Evolutionary conservation across 805 yeast genomes (phyloP).

Genomic region (Kodamaea jinghongensis): DNA sequence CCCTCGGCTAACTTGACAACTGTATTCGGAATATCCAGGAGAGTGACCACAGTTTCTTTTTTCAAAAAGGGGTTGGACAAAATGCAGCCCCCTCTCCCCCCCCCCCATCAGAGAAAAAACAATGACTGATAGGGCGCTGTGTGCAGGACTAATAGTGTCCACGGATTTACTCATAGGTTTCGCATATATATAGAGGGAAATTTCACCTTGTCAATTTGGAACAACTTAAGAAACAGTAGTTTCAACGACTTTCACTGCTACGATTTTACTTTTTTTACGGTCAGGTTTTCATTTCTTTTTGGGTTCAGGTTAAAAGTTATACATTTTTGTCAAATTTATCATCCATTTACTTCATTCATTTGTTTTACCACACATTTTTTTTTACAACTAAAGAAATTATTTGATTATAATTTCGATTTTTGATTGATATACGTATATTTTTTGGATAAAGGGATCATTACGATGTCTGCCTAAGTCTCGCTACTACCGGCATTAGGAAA

Average conservation of each 20-base stretch:
- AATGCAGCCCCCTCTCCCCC: background rate
- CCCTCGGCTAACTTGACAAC: too few relatives aligned
- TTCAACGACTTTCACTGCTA: background rate
- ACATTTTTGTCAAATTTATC: background rate
- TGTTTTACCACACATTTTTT: slow-evolving; percentile 1
- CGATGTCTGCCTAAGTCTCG: slow-evolving; percentile 1
- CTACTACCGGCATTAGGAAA: background rate
- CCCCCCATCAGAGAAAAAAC: slow-evolving; percentile 1
- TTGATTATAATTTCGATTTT: too few relatives aligned
- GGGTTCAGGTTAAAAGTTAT: background rate
- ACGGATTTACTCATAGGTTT: slow-evolving; percentile 4
- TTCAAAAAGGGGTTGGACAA: slow-evolving; percentile 4
- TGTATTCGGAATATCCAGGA: background rate
- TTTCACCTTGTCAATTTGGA: background rate
- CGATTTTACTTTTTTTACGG: background rate
- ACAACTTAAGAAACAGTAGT: too few relatives aligned
- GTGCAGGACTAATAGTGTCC: slow-evolving; percentile 2
- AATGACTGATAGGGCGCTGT: slow-evolving; percentile 6
- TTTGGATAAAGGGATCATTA: background rate
- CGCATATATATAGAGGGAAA: slow-evolving; percentile 3
- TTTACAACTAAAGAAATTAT: too few relatives aligned
- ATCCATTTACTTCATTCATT: slow-evolving; percentile 1
- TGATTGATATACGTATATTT: background rate
- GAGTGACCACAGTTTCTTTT: slow-evolving; percentile 5
- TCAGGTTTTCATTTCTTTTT: slow-evolving; percentile 2